Evolutionary conservation across 805 yeast genomes (phyloP).

Genomic region (Ogataea zsoltii): DNA sequence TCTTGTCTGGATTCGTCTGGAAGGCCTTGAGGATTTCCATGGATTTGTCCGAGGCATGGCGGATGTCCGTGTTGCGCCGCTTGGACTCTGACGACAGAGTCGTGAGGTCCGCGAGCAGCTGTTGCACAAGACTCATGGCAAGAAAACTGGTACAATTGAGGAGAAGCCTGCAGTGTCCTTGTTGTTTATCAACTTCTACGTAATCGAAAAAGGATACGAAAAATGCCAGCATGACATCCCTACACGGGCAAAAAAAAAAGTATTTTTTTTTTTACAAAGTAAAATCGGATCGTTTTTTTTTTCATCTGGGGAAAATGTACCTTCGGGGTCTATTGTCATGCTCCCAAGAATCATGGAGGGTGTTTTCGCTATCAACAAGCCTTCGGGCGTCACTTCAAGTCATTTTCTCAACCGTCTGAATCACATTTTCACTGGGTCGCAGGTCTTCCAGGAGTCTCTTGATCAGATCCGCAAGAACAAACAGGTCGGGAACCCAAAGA

Average conservation of each 20-base stretch:
- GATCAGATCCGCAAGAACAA: slow-evolving; percentile 49
- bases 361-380: slow-evolving; percentile 88
- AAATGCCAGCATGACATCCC: background rate
- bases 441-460: slow-evolving; percentile 55
- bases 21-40: slow-evolving; percentile 43
- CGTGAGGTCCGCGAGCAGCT: slow-evolving; percentile 57
- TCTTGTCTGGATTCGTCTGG: slow-evolving; percentile 14
- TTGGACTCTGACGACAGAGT: slow-evolving; percentile 67
- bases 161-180: background rate
- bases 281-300: background rate
- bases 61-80: slow-evolving; percentile 69
- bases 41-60: slow-evolving; percentile 55
- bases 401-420: slow-evolving; percentile 70
- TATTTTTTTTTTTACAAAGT: slow-evolving; percentile 3
- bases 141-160: slow-evolving; percentile 1
- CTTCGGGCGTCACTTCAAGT: slow-evolving; percentile 80
- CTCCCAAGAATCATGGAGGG: slow-evolving; percentile 70
- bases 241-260: background rate
- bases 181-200: background rate
- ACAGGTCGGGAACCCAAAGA: slow-evolving; percentile 42
- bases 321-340: background rate
- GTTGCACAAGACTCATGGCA: slow-evolving; percentile 49
- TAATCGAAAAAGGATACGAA: background rate
- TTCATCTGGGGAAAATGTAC: background rate
- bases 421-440: slow-evolving; percentile 56